phyloP scores from a whole-genome alignment of 345 rosid genomes.

The Xanthoceras sorbifolium region DNA sequence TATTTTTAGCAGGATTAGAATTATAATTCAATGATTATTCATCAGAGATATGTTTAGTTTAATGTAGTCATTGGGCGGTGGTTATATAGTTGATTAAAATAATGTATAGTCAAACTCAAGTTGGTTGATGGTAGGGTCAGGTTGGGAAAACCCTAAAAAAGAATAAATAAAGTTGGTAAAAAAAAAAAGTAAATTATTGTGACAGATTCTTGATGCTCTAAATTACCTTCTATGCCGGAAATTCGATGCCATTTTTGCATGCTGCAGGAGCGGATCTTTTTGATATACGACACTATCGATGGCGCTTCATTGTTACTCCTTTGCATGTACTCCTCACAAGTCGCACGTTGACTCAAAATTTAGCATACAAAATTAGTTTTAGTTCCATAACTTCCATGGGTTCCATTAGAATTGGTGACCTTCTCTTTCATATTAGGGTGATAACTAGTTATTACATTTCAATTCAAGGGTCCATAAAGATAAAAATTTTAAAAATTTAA shows the following conservation, averaged over 20 bases:
- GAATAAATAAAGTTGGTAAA: background rate
- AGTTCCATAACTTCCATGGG: too few species aligned
- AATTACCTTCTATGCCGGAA: background rate
- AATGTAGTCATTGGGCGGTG: slow-evolving; percentile 23
- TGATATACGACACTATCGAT: background rate
- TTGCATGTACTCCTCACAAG: background rate
- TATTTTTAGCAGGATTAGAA: background rate
- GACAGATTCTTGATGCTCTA: slow-evolving; percentile 6
- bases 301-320: slow-evolving; percentile 4
- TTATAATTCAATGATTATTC: slow-evolving; percentile 35
- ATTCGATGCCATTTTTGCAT: background rate
- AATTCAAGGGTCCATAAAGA: too few species aligned
- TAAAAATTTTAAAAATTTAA: too few species aligned
- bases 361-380: background rate
- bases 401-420: too few species aligned
- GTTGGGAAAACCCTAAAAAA: background rate
- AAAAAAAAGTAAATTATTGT: background rate
- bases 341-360: background rate
- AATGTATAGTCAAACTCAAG: slow-evolving; percentile 19
- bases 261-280: background rate
- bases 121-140: background rate
- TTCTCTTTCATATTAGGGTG: too few species aligned
- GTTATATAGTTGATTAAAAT: slow-evolving; percentile 8
- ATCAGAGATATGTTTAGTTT: slow-evolving; percentile 10
- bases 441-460: too few species aligned